Evolutionary conservation across 108 stramenopile species (phyloP), one percentile per base, ranked within the genome.

Genomic region (Nitzschia putrida): DNA sequence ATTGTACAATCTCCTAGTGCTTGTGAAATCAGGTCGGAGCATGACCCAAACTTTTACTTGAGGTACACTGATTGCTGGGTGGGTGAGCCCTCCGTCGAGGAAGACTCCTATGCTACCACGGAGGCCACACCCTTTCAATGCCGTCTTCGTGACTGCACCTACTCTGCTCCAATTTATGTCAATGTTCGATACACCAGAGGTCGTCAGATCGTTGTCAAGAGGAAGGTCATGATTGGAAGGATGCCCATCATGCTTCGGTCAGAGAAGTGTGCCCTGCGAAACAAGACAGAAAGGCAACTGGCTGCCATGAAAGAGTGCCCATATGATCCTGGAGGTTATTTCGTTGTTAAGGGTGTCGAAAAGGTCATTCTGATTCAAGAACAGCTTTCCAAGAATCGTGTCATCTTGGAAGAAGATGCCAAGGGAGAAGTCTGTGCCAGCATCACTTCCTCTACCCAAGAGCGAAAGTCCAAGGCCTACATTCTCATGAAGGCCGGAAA

Each of bases 241-340:
- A 88, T 93, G 85, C 99, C 99, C 61, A 91, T 99, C 68, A 98
- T 99, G 99, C 82, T 99, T 20, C 83, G 94, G 13, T 92, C 90
- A 23, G 78, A 81, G 20, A 95, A 95, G 69, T 99, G 99, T 81
- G 70, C 96, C 9, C 81, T 99, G 34, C 65, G 74, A 24, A 90
- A 83, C 14, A 93, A 92, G 76, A 77, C 84, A 8, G 90, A 97
- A 72, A 68, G 77, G 8, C 76, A 97, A 78, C 75, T 98, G 71
- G 96, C 96, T 12, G 84, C 68, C 18, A 86, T 96, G 88, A 90
- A 95, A 76, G 99, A 99, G 79, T 99, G 99, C 74, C 97, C 97
- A 0, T 96, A 97, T 80, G 98, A 99, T 78, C 98, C 98, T 10
- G 99, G 99, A 60, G 98, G 99, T 25, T 99, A 99, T 81, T 99